A percentile compares a stretch with the other conserved stretches of the same genome.
Evolutionary conservation across 345 rosid genomes (phyloP).

Genomic region (Murraya koenigii): DNA sequence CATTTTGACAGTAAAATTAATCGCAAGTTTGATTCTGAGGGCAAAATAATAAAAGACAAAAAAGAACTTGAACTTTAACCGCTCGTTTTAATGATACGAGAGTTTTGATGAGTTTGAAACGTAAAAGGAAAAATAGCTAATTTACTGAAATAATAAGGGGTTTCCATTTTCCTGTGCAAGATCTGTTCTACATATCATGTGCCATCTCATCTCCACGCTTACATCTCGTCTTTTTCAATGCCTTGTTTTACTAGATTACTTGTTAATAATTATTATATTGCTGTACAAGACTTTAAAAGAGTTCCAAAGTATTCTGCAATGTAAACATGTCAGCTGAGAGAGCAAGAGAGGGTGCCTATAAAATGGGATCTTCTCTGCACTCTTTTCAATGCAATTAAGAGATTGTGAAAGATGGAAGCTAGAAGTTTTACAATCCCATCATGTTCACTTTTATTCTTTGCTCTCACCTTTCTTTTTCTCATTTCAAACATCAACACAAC

Average conservation of each 20-base stretch:
- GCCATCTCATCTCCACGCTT: background rate
- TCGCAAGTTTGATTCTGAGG: too few relatives aligned
- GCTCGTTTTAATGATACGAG: too few relatives aligned
- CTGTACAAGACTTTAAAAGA: background rate
- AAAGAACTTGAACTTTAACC: too few relatives aligned
- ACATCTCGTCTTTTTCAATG: background rate
- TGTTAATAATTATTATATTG: background rate
- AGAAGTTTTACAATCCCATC: background rate
- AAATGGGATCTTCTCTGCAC: background rate
- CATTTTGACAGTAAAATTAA: too few relatives aligned
- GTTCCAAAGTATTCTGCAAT: background rate
- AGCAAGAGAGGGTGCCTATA: background rate
- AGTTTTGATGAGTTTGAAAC: too few relatives aligned
- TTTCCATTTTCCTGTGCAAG: background rate
- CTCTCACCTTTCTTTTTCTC: constrained; percentile 8
- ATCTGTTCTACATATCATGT: background rate
- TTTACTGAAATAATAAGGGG: too few relatives aligned
- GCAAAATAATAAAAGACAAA: too few relatives aligned
- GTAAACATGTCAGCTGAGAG: background rate
- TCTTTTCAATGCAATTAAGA: background rate
- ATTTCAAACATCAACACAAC: constrained; percentile 12
- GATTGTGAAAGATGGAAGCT: constrained; percentile 5
- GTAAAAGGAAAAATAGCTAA: too few relatives aligned
- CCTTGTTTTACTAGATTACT: background rate
- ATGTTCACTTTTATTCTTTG: background rate